Evolutionary conservation across 1,139 yeast species (phyloP), one percentile per base, ranked within the genome.

Genomic region (Protomyces inundatus): DNA sequence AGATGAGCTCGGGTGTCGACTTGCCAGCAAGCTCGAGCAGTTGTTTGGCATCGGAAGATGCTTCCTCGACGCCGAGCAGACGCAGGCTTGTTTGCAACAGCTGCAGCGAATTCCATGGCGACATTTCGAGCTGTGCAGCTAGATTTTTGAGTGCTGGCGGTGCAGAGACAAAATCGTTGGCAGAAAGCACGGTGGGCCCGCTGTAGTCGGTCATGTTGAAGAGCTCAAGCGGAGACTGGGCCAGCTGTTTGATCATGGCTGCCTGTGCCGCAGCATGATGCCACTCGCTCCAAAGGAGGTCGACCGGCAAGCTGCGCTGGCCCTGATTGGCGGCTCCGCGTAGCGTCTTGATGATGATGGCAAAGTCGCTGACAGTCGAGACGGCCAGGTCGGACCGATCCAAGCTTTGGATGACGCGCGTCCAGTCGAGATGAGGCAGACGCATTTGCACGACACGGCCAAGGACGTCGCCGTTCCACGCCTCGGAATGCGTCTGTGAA

Each of bases 21-120:
- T 75, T 75, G 23, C 75, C 76, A 45, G 72, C 71, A 3, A 66
- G 66, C 64, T 76, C 78, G 53, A 76, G 65, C 61, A 75, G 70
- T 3, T 70, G 64, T 56, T 71, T 70, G 12, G 75, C 73, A 23
- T 69, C 69, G 16, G 68, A 57, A 6, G 69, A 69, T 4, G 71
- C 72, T 37, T 73, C 76, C 30, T 73, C 70, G 55, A 71, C 68
- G 34, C 74, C 69, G 6, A 75, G 72, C 16, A 66, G 58, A 34
- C 73, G 73, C 23, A 75, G 66, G n/a, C 72, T 69, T 33, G 72
- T 66, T 35, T 70, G 71, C 53, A 75, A 68, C 9, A 75, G 65
- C 36, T 70, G 71, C 12, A 67, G 53, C 37, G 69, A 68, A 58
- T 74, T 74, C 61, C 73, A 66, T 2, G 62, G 62, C 33, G 64